Base-by-base conservation (phyloP, 1,139 yeast species). In the Suhomyces guaymorum region DNA sequence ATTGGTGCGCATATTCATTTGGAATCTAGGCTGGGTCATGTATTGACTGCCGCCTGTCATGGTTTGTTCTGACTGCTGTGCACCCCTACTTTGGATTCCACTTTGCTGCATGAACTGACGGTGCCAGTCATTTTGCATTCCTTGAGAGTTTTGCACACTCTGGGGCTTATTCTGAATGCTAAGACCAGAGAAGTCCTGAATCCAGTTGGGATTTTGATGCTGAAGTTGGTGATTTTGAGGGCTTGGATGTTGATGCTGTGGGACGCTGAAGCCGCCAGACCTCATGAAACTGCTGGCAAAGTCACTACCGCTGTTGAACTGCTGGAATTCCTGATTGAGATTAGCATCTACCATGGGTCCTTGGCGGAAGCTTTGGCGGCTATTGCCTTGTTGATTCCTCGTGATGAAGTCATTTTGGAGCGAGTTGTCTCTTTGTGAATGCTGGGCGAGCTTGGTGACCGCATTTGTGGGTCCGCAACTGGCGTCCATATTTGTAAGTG, bases 301-400 rank as follows among this genome's bases (percentile, higher is more conserved):
- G 13, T 49, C 52, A 24, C 33, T 36, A 5, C 43, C 39, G 26
- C 33, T 37, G 38, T 47, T 50, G 37, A 67, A 69, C 45, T 51
- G 57, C 20, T 61, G 57, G 41, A 69, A 69, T 18, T 69, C 71
- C 10, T 48, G 50, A 39, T 68, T 66, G 30, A 70, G 51, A 12
- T 51, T 44, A 6, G 44, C 42, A 41, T 70, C 74, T 4, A 60
- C 44, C 2, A 35, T 35, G 13, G 16, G 33, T 10, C 32, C 31
- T 14, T 35, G 32, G 16, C 38, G 37, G 33, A 46, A 46, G 10
- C 30, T 31, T 9, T 30, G 35, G 9, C 39, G 43, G 4, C 39
- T 42, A 6, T 34, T 36, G 19, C 33, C 44, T 9, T 23, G 43
- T 21, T 26, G 45, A 8, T 35, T 35, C 23, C 42, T 32, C 15